Evolutionary conservation across 202 grass and related monocot species (phyloP), one percentile per base, ranked within the genome.

Genomic region (Setaria viridis): DNA sequence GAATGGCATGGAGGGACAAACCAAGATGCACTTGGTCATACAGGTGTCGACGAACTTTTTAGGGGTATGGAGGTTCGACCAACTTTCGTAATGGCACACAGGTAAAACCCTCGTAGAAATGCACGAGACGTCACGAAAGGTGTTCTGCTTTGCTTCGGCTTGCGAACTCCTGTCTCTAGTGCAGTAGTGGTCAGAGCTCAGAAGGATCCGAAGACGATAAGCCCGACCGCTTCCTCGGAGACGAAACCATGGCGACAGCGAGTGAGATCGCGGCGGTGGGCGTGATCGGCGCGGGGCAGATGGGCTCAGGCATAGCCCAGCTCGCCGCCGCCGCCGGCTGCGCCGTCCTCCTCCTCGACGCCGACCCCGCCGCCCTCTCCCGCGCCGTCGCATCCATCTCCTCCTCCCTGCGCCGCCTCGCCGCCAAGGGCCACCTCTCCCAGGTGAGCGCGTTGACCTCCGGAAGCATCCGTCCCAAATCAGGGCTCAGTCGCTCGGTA

Each of bases 221-320:
- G 37, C 59, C 10, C 48, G 10, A 42, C 37, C 55, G 67, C 63
- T 58, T 19, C 14, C 45, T 41, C 6, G 39, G 34, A 60, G 46
- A 10, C 41, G 7, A 41, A 64, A 10, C 48, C 76, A 93, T 93
- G 93, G 84, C 37, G 70, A 41, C 72, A 76, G 76, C 75, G 54
- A 70, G 56, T 14, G 68, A 48, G 63, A 89, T 92, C 45, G 55
- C 80, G 34, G 87, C 75, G 81, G 88, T 99, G 54, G 96, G 84
- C 7, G 93, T 95, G 76, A 83, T 98, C 45, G 96, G 96, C 42
- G 90, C 86, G 84, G 96, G 96, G 1, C 96, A 99, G 93, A 99
- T 99, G 96, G 96, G 96, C 41, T 92, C 96, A 54, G 96, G 96
- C 29, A 99, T 99, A 70, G 91, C 93, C 76, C 96, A 95, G 93